Percentiles rank a stretch among this genome's conserved stretches.
Conservation (phyloP, 2,329 filamentous ascomycete genomes). For the Cryphonectria parasitica region DNA sequence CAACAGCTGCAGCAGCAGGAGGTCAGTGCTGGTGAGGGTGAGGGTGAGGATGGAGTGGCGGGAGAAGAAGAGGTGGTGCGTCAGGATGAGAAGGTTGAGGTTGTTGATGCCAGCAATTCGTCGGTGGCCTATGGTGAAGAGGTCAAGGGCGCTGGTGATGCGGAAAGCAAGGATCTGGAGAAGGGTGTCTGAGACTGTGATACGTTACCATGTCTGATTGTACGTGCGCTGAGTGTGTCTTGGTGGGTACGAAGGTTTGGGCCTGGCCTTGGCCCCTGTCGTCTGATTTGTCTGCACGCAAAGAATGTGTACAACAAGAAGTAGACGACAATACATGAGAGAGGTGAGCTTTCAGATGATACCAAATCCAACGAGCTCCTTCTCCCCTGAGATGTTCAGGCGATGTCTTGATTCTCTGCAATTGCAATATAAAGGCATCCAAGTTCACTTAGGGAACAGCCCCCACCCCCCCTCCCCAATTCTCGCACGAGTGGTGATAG, state of each 20-base stretch:
- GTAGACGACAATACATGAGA: background rate
- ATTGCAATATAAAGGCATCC: background rate
- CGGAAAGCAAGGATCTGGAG: slow-evolving; percentile 24
- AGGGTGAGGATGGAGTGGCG: background rate
- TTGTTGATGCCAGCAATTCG: background rate
- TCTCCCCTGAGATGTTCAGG: background rate
- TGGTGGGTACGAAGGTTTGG: background rate
- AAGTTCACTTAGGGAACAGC: too few species aligned
- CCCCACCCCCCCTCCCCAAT: too few species aligned
- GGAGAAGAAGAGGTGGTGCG: background rate
- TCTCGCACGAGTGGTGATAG: background rate
- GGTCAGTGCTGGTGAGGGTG: background rate
- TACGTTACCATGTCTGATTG: background rate
- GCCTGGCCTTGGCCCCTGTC: background rate
- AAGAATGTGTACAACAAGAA: background rate
- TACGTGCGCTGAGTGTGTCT: background rate
- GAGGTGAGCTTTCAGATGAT: background rate
- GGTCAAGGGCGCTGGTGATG: background rate
- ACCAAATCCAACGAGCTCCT: background rate
- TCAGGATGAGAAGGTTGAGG: background rate
- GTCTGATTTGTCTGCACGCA: background rate
- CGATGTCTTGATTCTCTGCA: background rate
- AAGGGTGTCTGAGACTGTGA: slow-evolving; percentile 11
- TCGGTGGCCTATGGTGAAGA: background rate
- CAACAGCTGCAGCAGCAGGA: background rate